phyloP scores from a whole-genome alignment of 148 eudicot genomes.

The Persicaria tinctoria region DNA sequence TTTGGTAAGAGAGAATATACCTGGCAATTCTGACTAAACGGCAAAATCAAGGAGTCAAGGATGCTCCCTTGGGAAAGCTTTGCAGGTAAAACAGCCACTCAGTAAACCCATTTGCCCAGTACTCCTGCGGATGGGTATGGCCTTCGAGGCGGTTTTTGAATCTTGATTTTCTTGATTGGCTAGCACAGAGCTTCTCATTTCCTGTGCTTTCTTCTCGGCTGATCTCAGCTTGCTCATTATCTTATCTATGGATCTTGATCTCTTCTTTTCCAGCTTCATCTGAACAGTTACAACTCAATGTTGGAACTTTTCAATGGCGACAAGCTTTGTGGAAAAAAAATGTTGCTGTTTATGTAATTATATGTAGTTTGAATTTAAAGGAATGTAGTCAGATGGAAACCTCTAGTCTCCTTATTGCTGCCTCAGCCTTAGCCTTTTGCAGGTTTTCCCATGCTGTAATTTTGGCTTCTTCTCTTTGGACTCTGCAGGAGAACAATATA shows the following conservation, averaged over 20 bases:
- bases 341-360: neutral
- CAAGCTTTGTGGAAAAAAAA: neutral
- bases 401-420: constrained; percentile 86
- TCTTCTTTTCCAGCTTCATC: constrained; percentile 96
- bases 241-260: constrained; percentile 88
- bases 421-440: constrained; percentile 96
- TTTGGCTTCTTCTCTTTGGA: constrained; percentile 75
- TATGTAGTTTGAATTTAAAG: neutral
- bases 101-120: constrained; percentile 60
- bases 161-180: constrained; percentile 36
- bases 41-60: neutral
- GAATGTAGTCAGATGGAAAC: constrained; percentile 24
- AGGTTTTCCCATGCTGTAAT: constrained; percentile 95
- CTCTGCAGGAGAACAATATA: constrained; percentile 28
- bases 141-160: constrained; percentile 36
- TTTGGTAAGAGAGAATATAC: constrained; percentile 10
- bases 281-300: constrained; percentile 20
- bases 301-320: neutral
- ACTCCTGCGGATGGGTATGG: constrained; percentile 31
- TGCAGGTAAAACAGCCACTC: constrained; percentile 88
- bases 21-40: constrained; percentile 10
- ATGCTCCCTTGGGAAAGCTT: constrained; percentile 41
- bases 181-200: constrained; percentile 59
- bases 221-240: constrained; percentile 76
- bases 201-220: constrained; percentile 87